Evolutionary conservation across 129 eudicot species (phyloP).

Genomic region (Flaveria robusta): DNA sequence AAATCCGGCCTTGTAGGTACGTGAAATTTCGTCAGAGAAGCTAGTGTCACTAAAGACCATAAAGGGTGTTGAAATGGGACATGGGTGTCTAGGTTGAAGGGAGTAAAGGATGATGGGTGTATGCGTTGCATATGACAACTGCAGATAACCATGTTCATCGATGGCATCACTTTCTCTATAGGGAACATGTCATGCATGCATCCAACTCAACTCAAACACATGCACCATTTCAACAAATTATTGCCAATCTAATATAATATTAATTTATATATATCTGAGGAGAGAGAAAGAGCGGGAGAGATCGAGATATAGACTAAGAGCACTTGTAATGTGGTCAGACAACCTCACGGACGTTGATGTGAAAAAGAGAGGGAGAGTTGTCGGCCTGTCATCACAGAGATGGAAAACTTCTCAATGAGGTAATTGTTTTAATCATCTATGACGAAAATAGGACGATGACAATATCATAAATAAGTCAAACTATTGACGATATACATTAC

Average conservation of each 20-base stretch:
- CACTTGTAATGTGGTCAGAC: too few relatives aligned
- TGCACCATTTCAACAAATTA: constrained; percentile 22
- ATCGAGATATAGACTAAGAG: not conserved
- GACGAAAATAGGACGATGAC: not conserved
- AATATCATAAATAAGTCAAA: not conserved
- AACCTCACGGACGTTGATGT: too few relatives aligned
- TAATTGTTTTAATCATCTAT: too few relatives aligned
- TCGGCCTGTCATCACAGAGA: too few relatives aligned
- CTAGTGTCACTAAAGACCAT: not conserved
- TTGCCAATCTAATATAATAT: not conserved
- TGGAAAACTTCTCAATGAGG: too few relatives aligned
- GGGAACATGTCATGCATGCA: constrained; percentile 37
- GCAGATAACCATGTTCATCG: constrained; percentile 24
- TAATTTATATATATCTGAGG: not conserved
- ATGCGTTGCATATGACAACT: constrained; percentile 25
- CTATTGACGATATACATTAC: not conserved
- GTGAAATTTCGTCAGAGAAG: not conserved
- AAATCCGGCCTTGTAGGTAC: constrained; percentile 19
- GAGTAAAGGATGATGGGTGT: constrained; percentile 36
- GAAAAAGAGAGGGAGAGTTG: too few relatives aligned
- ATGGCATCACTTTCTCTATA: constrained; percentile 23
- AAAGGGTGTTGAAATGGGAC: constrained; percentile 35
- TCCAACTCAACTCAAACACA: constrained; percentile 30
- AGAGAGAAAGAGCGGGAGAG: not conserved
- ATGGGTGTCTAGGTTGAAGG: constrained; percentile 36